Base-by-base conservation (phyloP, 495 filamentous ascomycete genomes). In the Penicillium soppii region DNA sequence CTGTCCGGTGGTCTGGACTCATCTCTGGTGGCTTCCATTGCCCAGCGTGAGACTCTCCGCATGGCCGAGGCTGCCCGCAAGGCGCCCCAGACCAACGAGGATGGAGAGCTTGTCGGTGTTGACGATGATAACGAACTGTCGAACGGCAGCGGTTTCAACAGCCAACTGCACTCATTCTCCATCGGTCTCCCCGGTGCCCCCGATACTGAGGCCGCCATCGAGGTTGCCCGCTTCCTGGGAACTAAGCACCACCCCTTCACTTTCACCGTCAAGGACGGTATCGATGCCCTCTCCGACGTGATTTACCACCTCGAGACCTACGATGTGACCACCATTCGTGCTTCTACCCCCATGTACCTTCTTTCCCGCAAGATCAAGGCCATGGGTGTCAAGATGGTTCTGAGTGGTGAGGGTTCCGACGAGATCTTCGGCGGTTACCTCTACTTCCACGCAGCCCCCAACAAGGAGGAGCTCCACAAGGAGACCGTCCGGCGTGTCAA, bases 341-440 rank as follows among this genome's bases (percentile, higher is more conserved):
- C 94, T 33, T 97, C 95, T 16, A 98, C 94, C 5, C 94, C 94
- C 48, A 98, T 98, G 94, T 98, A 95, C 75, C 80, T 98, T 43
- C 84, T 98, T 12, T 90, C 88, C 56, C 87, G 94, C 61, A 98
- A 97, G 76, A 97, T 98, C 78, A 98, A 98, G 79, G 94, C 91
- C 15, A 87, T 96, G 81, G 95, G 94, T 53, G 90, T 98, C 48
- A 98, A 98, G 82, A 98, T 98, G 94, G 94, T 98, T 50, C 80
- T 98, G 35, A 91, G 86, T 64, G 94, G 94, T 47, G 94, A 98
- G 76, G 94, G 94, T 51, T 90, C 85, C 63, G 94, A 98, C 69
- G 94, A 98, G 72, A 95, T 97, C 63, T 97, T 96, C 61, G 94
- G 95, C 51, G 94, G 94, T 33, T 98, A 98, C 74, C 86, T 98